These are phyloP conservation scores for Scleroderma bovista DNA, from an alignment of 768 basidiomycete species.

Conservation along the genomic window DNA sequence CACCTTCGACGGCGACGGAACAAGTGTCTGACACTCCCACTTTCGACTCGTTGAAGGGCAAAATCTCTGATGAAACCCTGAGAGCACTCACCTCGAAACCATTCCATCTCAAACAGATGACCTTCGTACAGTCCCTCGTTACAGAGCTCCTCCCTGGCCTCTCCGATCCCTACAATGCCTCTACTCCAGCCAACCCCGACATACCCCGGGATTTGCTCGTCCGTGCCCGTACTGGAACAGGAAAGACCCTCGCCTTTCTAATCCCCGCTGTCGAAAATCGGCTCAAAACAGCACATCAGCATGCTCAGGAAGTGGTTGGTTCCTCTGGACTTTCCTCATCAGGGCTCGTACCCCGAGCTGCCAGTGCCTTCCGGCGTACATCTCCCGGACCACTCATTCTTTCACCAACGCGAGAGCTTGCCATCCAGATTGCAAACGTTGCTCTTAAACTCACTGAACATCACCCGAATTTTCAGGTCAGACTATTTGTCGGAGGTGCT, in stretches of 20 bases:
- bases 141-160: conserved; percentile 70
- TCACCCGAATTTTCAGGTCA: conserved; percentile 61
- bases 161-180: conserved; percentile 43
- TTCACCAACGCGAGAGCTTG: conserved; percentile 86
- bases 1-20: not conserved
- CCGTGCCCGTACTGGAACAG: conserved; percentile 84
- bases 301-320: conserved; percentile 34
- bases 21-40: not conserved
- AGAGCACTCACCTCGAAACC: conserved; percentile 59
- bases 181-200: conserved; percentile 3
- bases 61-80: conserved; percentile 38
- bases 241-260: conserved; percentile 86
- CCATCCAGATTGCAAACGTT: conserved; percentile 85
- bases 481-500: conserved; percentile 73
- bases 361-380: conserved; percentile 34
- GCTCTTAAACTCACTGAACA: conserved; percentile 60
- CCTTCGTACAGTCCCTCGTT: conserved; percentile 77
- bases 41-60: conserved; percentile 35
- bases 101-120: conserved; percentile 68
- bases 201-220: conserved; percentile 68
- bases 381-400: conserved; percentile 74
- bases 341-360: conserved; percentile 26
- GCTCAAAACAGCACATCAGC: conserved; percentile 47
- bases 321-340: conserved; percentile 39
- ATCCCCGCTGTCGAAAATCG: conserved; percentile 82